Conservation (phyloP, 2,329 filamentous ascomycete genomes). For the Ceratocystis cubensis region DNA sequence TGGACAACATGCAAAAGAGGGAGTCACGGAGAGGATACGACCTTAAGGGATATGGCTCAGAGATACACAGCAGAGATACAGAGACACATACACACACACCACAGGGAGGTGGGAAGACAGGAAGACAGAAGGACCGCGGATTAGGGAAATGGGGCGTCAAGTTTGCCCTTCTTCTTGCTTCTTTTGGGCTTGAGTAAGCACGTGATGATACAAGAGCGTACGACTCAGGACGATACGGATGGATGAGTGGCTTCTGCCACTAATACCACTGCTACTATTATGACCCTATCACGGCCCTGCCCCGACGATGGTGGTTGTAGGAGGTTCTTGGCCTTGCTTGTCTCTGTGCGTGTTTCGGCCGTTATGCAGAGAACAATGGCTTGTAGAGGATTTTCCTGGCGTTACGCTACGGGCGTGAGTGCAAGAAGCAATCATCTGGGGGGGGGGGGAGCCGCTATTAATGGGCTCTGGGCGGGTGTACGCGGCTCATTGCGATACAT, state of each 20-base stretch:
- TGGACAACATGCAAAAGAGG: background rate
- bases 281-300: background rate
- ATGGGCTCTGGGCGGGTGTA: too few relatives aligned
- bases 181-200: background rate
- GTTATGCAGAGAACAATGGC: slow-evolving; percentile 10
- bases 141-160: too few relatives aligned
- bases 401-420: background rate
- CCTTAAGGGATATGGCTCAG: too few relatives aligned
- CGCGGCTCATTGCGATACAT: too few relatives aligned
- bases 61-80: background rate
- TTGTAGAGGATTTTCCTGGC: background rate
- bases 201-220: background rate
- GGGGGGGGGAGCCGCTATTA: background rate
- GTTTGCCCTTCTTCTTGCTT: too few relatives aligned
- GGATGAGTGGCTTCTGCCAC: background rate
- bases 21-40: background rate
- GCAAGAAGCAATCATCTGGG: background rate
- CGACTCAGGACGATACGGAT: background rate
- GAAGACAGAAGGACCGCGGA: background rate
- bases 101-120: background rate
- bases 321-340: background rate
- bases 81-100: background rate
- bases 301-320: background rate
- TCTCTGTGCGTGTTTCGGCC: background rate
- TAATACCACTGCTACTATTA: background rate